Evolutionary conservation across 148 eudicot genomes (phyloP).

Genomic region (Rhododendron kiyosumense): DNA sequence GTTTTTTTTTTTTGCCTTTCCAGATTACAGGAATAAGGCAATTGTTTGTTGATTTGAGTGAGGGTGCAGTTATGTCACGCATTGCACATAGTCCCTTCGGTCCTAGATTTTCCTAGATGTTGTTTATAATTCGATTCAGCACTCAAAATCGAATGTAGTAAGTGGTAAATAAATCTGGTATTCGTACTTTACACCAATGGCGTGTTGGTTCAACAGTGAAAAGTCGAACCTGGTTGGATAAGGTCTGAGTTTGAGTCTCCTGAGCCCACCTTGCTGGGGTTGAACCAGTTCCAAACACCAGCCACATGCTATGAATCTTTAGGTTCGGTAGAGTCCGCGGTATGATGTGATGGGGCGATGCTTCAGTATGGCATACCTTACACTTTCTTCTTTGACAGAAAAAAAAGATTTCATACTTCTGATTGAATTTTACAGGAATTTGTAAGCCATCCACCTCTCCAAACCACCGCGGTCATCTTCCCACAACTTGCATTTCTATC

Average conservation of each 20-base stretch:
- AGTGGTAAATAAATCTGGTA: not conserved
- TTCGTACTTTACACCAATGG: not conserved
- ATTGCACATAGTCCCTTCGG: no score
- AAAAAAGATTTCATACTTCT: no score
- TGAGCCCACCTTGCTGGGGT: not conserved
- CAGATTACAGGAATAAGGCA: not conserved
- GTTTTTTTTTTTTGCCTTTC: not conserved
- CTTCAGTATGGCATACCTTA: not conserved
- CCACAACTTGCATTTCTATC: not conserved
- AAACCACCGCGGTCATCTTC: not conserved
- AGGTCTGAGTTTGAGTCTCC: not conserved
- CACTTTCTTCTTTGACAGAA: not conserved
- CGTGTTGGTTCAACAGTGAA: not conserved
- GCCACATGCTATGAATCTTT: not conserved
- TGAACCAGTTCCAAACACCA: not conserved
- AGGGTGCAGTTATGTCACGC: no score
- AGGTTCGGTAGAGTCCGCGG: not conserved
- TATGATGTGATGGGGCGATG: not conserved
- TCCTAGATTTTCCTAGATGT: not conserved
- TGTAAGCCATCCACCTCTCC: not conserved
- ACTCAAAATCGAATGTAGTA: not conserved
- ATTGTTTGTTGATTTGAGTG: not conserved
- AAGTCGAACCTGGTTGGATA: not conserved
- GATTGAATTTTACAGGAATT: no score
- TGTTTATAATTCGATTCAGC: not conserved